Conservation (phyloP, 2,329 filamentous ascomycete species). For the Colletotrichum theobromicola region DNA sequence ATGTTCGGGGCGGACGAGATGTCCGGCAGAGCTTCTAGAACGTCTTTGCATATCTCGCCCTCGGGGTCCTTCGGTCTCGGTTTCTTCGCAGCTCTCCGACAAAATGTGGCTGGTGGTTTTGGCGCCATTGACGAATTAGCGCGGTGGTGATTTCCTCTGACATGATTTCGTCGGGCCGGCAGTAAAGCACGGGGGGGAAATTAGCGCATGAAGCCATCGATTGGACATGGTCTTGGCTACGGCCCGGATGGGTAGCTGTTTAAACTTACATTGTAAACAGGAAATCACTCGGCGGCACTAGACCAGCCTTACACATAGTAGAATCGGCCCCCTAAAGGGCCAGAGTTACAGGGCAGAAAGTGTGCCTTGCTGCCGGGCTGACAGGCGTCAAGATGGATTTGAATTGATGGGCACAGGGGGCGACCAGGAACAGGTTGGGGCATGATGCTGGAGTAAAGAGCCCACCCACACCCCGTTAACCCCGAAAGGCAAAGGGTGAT, state of each 20-base stretch:
- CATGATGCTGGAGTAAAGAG: background rate
- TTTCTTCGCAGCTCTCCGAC: background rate
- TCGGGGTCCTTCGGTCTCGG: constrained; percentile 1
- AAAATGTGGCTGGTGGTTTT: background rate
- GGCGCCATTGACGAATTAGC: background rate
- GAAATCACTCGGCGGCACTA: background rate
- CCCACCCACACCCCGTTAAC: background rate
- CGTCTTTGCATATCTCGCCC: no score
- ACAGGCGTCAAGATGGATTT: background rate
- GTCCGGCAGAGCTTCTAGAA: background rate
- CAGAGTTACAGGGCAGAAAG: background rate
- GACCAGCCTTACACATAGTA: background rate
- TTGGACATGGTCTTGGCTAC: background rate
- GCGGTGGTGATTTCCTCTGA: background rate
- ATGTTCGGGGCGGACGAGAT: background rate
- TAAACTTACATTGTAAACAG: background rate
- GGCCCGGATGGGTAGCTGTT: background rate
- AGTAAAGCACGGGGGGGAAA: background rate
- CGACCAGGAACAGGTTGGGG: background rate
- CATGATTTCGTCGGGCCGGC: background rate
- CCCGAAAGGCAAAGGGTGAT: background rate
- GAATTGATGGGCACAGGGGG: background rate
- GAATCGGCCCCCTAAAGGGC: background rate
- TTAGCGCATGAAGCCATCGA: background rate
- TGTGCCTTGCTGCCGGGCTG: constrained; percentile 2